Conservation (phyloP, 1,284 basidiomycete genomes). For the Crocinoboletus sp. region DNA sequence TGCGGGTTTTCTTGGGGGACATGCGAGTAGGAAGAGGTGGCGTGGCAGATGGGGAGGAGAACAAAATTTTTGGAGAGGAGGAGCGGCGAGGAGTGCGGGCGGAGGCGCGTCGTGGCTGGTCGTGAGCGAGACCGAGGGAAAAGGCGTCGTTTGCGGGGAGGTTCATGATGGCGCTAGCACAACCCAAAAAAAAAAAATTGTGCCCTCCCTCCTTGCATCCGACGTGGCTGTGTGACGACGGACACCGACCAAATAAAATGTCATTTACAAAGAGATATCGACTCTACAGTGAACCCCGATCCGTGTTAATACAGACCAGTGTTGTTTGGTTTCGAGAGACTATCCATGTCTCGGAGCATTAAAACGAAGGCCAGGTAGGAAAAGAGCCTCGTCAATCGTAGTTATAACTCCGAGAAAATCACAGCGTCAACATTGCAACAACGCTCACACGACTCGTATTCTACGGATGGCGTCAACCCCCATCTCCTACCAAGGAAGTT, state of each 20-base stretch:
- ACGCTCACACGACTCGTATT: background rate
- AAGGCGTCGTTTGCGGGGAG: conserved; percentile 51
- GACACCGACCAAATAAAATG: background rate
- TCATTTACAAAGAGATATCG: conserved; percentile 18
- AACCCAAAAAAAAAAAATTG: conserved; percentile 3
- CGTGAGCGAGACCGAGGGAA: conserved; percentile 43
- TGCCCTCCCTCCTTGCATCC: background rate
- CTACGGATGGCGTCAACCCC: background rate
- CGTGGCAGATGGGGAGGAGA: conserved; percentile 24
- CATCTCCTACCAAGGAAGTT: background rate
- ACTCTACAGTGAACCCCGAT: conserved; percentile 33
- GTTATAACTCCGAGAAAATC: conserved; percentile 38
- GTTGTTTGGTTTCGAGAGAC: conserved; percentile 33
- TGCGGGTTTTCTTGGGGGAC: conserved; percentile 16
- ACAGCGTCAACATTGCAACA: background rate
- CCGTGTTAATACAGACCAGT: conserved; percentile 15
- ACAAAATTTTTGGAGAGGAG: conserved; percentile 43
- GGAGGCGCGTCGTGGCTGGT: conserved; percentile 35
- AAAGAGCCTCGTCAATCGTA: conserved; percentile 35
- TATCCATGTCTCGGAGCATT: conserved; percentile 37
- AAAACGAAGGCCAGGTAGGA: conserved; percentile 37
- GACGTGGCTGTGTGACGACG: conserved; percentile 15
- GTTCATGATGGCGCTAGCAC: conserved; percentile 31
- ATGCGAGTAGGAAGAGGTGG: conserved; percentile 15
- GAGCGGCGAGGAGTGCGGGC: conserved; percentile 34